phyloP scores from a whole-genome alignment of 345 rosid species.

The Bruguiera gymnorhiza region DNA sequence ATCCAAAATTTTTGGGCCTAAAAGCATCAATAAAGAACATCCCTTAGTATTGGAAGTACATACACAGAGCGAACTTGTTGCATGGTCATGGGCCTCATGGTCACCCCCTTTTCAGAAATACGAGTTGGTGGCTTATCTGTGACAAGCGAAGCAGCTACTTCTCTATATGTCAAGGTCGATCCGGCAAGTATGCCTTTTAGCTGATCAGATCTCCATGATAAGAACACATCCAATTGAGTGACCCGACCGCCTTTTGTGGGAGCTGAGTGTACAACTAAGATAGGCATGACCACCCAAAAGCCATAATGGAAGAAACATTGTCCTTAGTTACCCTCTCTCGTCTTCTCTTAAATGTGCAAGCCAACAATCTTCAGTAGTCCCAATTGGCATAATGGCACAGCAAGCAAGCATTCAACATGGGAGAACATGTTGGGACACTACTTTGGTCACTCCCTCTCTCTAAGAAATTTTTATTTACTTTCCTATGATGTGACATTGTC shows the following conservation, averaged over 20 bases:
- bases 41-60: too few species aligned
- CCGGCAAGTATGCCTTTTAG: constrained; percentile 27
- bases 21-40: not conserved
- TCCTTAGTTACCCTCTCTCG: constrained; percentile 1
- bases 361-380: constrained; percentile 16
- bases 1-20: not conserved
- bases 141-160: constrained; percentile 19
- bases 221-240: constrained; percentile 26
- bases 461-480: constrained; percentile 15
- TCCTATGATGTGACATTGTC: constrained; percentile 36
- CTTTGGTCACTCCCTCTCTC: constrained; percentile 18
- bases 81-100: constrained; percentile 1
- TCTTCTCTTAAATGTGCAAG: constrained; percentile 19
- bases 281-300: constrained; percentile 31
- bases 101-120: constrained; percentile 18
- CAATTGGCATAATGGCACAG: constrained; percentile 38
- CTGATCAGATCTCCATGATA: constrained; percentile 39
- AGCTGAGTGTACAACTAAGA: constrained; percentile 54
- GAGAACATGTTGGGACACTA: constrained; percentile 33
- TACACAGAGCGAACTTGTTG: too few species aligned
- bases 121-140: constrained; percentile 19
- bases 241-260: constrained; percentile 53
- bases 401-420: constrained; percentile 29
- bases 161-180: constrained; percentile 8
- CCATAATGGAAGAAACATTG: constrained; percentile 20